Conservation (phyloP, 2,329 filamentous ascomycete species). For the Kalmusia sp. region DNA sequence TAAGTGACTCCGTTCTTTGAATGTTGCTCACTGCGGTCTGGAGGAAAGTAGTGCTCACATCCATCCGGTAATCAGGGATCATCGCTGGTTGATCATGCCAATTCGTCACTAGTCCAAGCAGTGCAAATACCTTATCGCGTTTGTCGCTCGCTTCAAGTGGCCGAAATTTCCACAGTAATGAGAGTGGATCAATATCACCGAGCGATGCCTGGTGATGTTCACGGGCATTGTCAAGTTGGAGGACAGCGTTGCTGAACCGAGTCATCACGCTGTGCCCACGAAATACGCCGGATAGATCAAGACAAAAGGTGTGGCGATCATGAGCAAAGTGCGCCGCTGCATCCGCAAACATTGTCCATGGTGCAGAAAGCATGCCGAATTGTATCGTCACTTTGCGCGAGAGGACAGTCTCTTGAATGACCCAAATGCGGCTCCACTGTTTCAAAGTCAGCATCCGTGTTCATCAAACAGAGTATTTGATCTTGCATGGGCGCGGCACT, state of each 20-base stretch:
- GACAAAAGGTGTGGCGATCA: conserved; percentile 18
- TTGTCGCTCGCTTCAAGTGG: conserved; percentile 26
- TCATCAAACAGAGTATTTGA: too few relatives aligned
- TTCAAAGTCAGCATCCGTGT: not conserved
- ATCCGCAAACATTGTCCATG: conserved; percentile 27
- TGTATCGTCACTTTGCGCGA: conserved; percentile 23
- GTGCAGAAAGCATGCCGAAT: conserved; percentile 25
- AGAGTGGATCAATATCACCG: conserved; percentile 11
- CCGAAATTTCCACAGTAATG: conserved; percentile 26
- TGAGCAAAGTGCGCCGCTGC: conserved; percentile 20
- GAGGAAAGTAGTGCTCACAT: conserved; percentile 9
- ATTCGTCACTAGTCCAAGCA: conserved; percentile 23
- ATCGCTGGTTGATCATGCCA: conserved; percentile 21
- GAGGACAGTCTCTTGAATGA: conserved; percentile 31
- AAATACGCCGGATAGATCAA: conserved; percentile 16
- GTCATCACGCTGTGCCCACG: conserved; percentile 18
- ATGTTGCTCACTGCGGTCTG: conserved; percentile 17
- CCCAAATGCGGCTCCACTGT: conserved; percentile 31
- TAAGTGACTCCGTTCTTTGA: conserved; percentile 13
- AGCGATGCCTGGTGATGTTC: conserved; percentile 8
- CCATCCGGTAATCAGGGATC: conserved; percentile 17
- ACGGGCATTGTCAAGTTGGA: conserved; percentile 23
- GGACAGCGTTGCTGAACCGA: conserved; percentile 21
- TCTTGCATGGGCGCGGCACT: too few relatives aligned
- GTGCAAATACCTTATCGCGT: conserved; percentile 27